phyloP scores from a whole-genome alignment of 139 green algal species.

The Medakamo hakoo region DNA sequence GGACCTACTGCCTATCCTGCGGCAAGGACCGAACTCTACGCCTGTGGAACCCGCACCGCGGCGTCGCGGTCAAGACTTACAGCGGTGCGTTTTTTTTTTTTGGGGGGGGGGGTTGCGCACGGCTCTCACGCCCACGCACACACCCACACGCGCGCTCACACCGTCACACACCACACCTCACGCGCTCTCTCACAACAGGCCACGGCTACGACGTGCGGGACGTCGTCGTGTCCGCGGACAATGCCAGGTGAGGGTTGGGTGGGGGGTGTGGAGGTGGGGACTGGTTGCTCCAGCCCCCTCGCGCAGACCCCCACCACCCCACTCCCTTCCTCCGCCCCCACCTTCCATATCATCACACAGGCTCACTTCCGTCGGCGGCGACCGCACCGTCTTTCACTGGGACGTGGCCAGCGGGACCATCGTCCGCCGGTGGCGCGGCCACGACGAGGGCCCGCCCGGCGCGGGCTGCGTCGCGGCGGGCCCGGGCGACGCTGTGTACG shows the following conservation, averaged over 20 bases:
- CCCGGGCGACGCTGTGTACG: slow-evolving; percentile 47
- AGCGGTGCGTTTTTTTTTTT: no score
- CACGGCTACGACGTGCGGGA: slow-evolving; percentile 83
- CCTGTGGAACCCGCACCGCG: slow-evolving; percentile 73
- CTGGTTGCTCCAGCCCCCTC: no score
- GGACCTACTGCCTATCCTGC: slow-evolving; percentile 68
- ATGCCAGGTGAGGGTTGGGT: slow-evolving; percentile 42
- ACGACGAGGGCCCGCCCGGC: slow-evolving; percentile 67
- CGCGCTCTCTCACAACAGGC: no score
- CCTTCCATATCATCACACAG: slow-evolving; percentile 12
- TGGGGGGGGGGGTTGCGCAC: no score
- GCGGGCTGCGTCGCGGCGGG: slow-evolving; percentile 47
- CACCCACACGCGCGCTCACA: no score
- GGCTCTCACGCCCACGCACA: no score
- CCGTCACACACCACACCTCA: no score
- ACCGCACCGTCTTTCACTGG: slow-evolving; percentile 80
- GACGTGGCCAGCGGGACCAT: slow-evolving; percentile 69
- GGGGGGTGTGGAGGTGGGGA: no score
- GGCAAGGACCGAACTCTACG: slow-evolving; percentile 70
- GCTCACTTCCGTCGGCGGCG: slow-evolving; percentile 73
- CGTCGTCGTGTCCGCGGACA: slow-evolving; percentile 51
- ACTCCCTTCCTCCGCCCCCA: neutral
- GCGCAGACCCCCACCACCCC: neutral
- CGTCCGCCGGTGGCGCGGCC: slow-evolving; percentile 72
- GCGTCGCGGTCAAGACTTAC: slow-evolving; percentile 70